These are phyloP conservation scores for Pseudonectria buxi DNA, from an alignment of 2,329 filamentous ascomycete genomes.

Conservation along the genomic window DNA sequence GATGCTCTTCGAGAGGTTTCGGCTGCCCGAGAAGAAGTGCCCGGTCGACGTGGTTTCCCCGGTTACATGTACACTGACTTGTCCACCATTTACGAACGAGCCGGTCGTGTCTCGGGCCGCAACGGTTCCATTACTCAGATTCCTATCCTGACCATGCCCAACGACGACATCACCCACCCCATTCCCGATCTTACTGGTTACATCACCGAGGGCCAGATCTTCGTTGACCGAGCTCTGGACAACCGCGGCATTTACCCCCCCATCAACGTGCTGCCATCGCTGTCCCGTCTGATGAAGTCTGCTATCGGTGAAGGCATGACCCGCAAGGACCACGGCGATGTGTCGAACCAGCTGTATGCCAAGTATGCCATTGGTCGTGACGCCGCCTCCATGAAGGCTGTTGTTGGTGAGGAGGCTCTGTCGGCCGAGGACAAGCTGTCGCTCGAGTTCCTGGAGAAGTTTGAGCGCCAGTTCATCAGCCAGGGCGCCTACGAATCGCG, in stretches of 20 bases:
- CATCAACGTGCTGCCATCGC: conserved; percentile 95
- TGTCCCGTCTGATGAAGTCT: conserved; percentile 99
- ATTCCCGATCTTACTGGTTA: conserved; percentile 98
- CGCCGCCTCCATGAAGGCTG: conserved; percentile 97
- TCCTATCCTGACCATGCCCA: conserved; percentile 98
- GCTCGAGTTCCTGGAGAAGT: conserved; percentile 96
- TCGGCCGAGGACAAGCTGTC: conserved; percentile 96
- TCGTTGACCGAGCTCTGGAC: conserved; percentile 84
- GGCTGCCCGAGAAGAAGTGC: conserved; percentile 95
- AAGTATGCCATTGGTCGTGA: conserved; percentile 99
- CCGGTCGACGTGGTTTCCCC: conserved; percentile 96
- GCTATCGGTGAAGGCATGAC: conserved; percentile 97
- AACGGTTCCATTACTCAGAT: conserved; percentile 99
- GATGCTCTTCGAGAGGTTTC: conserved; percentile 98
- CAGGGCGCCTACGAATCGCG: conserved; percentile 91
- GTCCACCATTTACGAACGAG: conserved; percentile 99
- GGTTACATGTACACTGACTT: conserved; percentile 99
- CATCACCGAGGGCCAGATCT: conserved; percentile 98
- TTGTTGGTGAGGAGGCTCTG: conserved; percentile 95
- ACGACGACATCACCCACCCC: conserved; percentile 98
- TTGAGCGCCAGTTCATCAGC: conserved; percentile 88
- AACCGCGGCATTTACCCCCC: conserved; percentile 98
- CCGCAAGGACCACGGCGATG: conserved; percentile 92
- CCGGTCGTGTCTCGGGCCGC: conserved; percentile 91
- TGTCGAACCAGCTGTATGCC: conserved; percentile 98